Base-by-base conservation (phyloP, 306 rosid species). In the Comarum palustre region DNA sequence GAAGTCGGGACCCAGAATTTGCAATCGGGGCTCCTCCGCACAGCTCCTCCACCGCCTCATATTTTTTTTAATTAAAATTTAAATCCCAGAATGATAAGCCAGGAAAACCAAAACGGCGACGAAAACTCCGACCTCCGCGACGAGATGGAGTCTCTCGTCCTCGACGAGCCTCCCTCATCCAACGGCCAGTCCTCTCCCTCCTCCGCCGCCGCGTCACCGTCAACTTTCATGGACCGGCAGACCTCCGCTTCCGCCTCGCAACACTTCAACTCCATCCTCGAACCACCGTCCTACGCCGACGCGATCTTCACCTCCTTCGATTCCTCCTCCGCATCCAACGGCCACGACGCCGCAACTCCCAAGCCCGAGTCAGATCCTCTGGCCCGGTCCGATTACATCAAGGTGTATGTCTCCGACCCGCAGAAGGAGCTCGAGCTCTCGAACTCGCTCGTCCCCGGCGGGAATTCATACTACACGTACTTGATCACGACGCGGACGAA, bases 261-360 rank as follows among this genome's bases (percentile, higher is more conserved):
- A 13, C 51, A 66, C 54, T 80, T 75, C 74, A 69, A 65, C 64
- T 64, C 82, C 66, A 52, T 82, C 54, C 81, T 82, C 2, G 85
- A 82, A 50, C 82, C 87, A 11, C 84, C 87, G 47, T 83, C 82
- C 17, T 79, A 79, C 54, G 84, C 84, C 16, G 86, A 83, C 29
- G 84, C 82, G 10, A 69, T 79, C 72, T 79, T 80, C 77, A 77
- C 79, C 14, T 77, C 87, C 38, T 84, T 80, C 79, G 87, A 77
- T 71, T 82, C 86, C 46, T 32, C 71, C 22, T 63, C 71, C 41
- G 22, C 66, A 27, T 73, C 86, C 63, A 76, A 79, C 81, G 80
- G 80, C 65, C 84, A 80, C 68, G 73, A 52, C 7, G 34, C 34
- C 68, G 73, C 52, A 3, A 34, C 34, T 75, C 72, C 78, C 13